A percentile compares a stretch with the other conserved stretches of the same genome.
phyloP scores from a whole-genome alignment of 345 rosid genomes.

The Angophora floribunda region DNA sequence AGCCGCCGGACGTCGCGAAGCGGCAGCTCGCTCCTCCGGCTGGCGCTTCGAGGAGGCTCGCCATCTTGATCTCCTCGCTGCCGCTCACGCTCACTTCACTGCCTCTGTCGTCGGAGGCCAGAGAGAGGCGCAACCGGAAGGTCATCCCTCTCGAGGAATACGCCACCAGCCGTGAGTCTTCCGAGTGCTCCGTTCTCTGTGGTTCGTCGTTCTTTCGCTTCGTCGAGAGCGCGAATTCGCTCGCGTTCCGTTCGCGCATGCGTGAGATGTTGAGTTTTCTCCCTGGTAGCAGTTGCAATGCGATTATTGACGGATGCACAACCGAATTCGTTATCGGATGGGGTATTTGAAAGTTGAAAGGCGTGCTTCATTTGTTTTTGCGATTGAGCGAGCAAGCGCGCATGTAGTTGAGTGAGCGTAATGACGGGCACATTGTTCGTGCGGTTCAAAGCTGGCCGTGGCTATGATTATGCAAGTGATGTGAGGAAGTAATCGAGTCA shows the following conservation, averaged over 20 bases:
- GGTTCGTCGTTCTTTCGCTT: background rate
- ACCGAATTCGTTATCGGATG: background rate
- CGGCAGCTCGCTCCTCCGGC: background rate
- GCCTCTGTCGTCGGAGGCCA: constrained; percentile 49
- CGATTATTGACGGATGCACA: background rate
- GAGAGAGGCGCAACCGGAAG: constrained; percentile 80
- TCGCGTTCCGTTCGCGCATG: background rate
- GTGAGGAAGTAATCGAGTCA: background rate
- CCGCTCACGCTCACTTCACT: constrained; percentile 28
- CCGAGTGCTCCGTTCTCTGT: background rate
- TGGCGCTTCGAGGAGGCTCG: constrained; percentile 48
- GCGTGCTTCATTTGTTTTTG: background rate
- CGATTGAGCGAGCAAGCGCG: background rate
- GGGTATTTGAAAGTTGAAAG: background rate
- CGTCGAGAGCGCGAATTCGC: background rate
- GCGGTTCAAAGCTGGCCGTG: background rate
- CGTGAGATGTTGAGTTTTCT: background rate
- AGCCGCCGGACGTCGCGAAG: background rate
- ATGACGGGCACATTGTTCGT: background rate
- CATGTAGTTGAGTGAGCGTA: background rate
- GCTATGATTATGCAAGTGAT: background rate
- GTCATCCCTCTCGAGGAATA: constrained; percentile 62
- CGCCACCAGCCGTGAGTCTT: constrained; percentile 43
- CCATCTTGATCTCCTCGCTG: constrained; percentile 26
- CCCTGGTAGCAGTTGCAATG: background rate